These are phyloP conservation scores for Tolypocladium amazonense DNA, from an alignment of 2,329 filamentous ascomycete genomes.

Conservation along the genomic window DNA sequence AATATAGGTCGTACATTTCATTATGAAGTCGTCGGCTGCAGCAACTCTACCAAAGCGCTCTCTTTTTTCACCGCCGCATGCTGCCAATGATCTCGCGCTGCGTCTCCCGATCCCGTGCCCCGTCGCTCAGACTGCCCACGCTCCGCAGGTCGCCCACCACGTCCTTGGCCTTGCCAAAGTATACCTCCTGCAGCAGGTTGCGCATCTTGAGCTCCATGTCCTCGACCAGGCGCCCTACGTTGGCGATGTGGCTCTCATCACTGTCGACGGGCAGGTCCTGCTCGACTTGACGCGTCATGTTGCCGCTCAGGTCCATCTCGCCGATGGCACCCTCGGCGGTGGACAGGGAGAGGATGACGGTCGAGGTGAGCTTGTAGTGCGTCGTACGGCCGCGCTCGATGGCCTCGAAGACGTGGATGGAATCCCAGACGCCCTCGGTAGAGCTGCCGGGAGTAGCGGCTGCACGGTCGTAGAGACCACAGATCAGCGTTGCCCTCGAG, in stretches of 20 bases:
- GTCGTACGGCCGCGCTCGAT: constrained; percentile 84
- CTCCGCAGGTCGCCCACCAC: constrained; percentile 93
- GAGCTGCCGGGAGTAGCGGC: constrained; percentile 55
- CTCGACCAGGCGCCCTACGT: constrained; percentile 88
- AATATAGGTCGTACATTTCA: not conserved
- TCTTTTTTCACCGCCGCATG: constrained; percentile 33
- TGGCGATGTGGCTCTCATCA: constrained; percentile 89
- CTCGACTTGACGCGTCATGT: constrained; percentile 96
- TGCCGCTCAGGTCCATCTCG: constrained; percentile 85
- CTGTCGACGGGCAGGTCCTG: constrained; percentile 80
- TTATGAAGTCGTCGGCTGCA: not conserved
- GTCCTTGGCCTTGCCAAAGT: constrained; percentile 98
- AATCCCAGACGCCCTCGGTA: constrained; percentile 84
- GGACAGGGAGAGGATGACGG: constrained; percentile 83
- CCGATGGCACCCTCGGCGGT: constrained; percentile 52
- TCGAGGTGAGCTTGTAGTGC: constrained; percentile 96
- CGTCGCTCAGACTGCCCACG: constrained; percentile 72
- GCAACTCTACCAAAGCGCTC: not conserved
- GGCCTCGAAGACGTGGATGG: constrained; percentile 96
- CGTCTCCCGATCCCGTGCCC: constrained; percentile 70
- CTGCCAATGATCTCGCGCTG: constrained; percentile 79
- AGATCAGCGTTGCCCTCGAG: not conserved
- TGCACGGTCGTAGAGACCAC: constrained; percentile 19
- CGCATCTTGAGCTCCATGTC: constrained; percentile 99
- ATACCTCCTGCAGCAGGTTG: constrained; percentile 95